A percentile compares a stretch with the other conserved stretches of the same genome.
Evolutionary conservation across 306 rosid species (phyloP).

Genomic region (Lablab purpureus): DNA sequence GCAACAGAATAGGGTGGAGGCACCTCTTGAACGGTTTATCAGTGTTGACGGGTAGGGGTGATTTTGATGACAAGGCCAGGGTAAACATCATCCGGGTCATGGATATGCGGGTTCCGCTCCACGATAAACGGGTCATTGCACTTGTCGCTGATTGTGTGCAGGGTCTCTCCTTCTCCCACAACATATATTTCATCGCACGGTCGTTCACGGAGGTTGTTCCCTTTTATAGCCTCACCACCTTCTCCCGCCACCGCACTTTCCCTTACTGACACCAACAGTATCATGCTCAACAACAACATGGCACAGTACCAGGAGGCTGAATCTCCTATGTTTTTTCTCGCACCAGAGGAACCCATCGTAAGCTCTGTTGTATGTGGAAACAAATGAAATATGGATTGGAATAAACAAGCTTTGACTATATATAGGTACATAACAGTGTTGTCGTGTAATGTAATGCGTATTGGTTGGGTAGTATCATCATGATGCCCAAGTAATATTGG

Average conservation of each 20-base stretch:
- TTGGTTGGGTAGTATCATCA: conserved; percentile 7
- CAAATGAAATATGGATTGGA: neutral
- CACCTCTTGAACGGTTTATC: neutral
- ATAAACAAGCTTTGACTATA: neutral
- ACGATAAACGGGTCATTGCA: conserved; percentile 82
- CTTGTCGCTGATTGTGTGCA: conserved; percentile 82
- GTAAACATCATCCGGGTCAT: conserved; percentile 87
- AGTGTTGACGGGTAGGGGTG: conserved; percentile 37
- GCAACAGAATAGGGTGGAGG: too few relatives aligned
- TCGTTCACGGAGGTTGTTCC: conserved; percentile 49
- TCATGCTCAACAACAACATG: conserved; percentile 49
- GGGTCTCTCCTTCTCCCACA: conserved; percentile 84
- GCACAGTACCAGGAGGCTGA: conserved; percentile 71
- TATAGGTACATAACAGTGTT: neutral
- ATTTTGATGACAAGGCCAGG: conserved; percentile 89
- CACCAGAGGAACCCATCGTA: conserved; percentile 31
- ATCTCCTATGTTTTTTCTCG: conserved; percentile 45
- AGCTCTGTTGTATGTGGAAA: neutral
- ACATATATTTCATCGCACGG: conserved; percentile 62
- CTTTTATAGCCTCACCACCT: conserved; percentile 35
- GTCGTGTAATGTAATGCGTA: neutral
- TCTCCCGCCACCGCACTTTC: conserved; percentile 43
- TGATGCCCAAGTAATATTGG: neutral
- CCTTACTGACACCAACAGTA: conserved; percentile 64
- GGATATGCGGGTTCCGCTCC: conserved; percentile 88